These are phyloP conservation scores for Cryphonectria nitschkei DNA, from an alignment of 2,329 filamentous ascomycete genomes.

Conservation along the genomic window DNA sequence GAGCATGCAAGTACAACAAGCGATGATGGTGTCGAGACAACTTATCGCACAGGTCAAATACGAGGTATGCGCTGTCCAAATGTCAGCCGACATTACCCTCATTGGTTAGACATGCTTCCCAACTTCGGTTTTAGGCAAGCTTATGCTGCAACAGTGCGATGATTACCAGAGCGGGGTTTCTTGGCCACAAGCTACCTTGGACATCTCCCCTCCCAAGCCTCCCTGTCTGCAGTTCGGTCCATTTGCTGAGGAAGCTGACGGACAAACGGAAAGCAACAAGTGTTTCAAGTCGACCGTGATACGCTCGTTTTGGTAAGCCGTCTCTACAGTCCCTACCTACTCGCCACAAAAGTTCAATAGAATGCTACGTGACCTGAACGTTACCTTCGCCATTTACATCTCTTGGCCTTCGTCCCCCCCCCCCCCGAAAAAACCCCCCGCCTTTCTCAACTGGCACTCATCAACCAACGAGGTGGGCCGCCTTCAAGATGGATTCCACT, in stretches of 20 bases:
- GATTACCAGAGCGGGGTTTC: constrained; percentile 20
- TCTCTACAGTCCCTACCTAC: neutral
- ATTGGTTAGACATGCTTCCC: constrained; percentile 22
- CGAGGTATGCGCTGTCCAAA: constrained; percentile 18
- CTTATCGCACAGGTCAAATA: constrained; percentile 24
- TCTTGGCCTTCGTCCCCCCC: neutral
- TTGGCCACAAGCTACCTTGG: neutral
- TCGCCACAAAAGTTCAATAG: neutral
- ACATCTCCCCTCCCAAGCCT: neutral
- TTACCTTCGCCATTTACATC: constrained; percentile 5
- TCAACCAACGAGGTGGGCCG: neutral
- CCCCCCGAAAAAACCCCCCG: neutral
- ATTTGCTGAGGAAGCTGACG: neutral
- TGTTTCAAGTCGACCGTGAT: neutral
- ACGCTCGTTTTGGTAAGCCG: neutral
- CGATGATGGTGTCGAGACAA: constrained; percentile 26
- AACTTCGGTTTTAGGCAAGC: constrained; percentile 20
- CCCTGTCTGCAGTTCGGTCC: neutral
- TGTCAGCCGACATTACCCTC: constrained; percentile 22
- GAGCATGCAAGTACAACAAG: neutral
- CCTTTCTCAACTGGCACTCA: neutral
- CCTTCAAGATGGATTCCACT: neutral
- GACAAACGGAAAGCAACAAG: neutral
- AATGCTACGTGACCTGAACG: constrained; percentile 12
- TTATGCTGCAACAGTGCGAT: constrained; percentile 21